Conservation (phyloP, 2,329 filamentous ascomycete genomes). For the Colletotrichum echinochloae region DNA sequence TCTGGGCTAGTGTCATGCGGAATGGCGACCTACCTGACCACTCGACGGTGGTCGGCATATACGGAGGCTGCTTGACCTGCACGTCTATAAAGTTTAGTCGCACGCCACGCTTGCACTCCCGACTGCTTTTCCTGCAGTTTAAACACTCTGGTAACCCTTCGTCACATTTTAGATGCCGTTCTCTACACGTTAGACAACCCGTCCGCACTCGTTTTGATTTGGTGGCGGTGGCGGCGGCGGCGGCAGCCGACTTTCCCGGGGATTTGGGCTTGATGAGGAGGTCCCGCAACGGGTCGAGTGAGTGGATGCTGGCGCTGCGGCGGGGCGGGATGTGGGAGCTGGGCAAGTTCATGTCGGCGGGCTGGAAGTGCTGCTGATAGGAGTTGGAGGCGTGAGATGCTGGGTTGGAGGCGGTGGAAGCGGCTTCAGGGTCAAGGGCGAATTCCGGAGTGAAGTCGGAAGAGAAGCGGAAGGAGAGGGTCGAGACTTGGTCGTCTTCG, state of each 20-base stretch:
- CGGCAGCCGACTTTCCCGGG: constrained; percentile 34
- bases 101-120: constrained; percentile 86
- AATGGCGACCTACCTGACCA: constrained; percentile 66
- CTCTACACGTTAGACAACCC: constrained; percentile 89
- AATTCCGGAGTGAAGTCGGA: constrained; percentile 31
- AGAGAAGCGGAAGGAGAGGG: constrained; percentile 45
- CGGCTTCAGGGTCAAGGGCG: constrained; percentile 19
- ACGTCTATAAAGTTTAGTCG: constrained; percentile 93
- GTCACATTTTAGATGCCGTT: constrained; percentile 92
- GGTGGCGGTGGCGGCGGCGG: constrained; percentile 45
- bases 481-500: constrained; percentile 39
- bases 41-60: constrained; percentile 70
- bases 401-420: constrained; percentile 11
- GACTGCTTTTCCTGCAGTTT: constrained; percentile 90
- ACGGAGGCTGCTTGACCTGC: constrained; percentile 76
- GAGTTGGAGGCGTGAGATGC: constrained; percentile 3
- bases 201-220: constrained; percentile 91
- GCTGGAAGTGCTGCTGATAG: constrained; percentile 47
- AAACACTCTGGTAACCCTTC: constrained; percentile 73
- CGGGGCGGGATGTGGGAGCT: constrained; percentile 42
- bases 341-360: constrained; percentile 43
- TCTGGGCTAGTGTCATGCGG: not conserved
- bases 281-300: constrained; percentile 40
- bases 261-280: constrained; percentile 32
- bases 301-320: constrained; percentile 40